phyloP scores from a whole-genome alignment of 768 basidiomycete genomes.

The Pilatotrama ljubarskyi region DNA sequence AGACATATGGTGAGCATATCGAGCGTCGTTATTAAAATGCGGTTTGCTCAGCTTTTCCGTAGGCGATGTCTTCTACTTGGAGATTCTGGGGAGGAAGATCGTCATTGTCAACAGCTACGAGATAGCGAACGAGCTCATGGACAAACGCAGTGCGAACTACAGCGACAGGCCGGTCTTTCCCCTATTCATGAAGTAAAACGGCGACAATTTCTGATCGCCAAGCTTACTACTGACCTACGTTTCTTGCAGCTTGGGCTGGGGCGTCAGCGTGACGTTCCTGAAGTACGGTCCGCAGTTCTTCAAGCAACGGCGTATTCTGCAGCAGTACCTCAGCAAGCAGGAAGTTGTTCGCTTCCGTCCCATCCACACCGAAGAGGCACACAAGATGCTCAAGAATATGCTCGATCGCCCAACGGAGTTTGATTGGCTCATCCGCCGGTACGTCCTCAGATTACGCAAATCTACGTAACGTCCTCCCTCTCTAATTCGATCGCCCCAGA shows the following conservation, averaged over 20 bases:
- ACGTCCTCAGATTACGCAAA: neutral
- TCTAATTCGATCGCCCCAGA: neutral
- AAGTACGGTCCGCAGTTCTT: slow-evolving; percentile 24
- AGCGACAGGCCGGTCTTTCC: slow-evolving; percentile 40
- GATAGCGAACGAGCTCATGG: slow-evolving; percentile 36
- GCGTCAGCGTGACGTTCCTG: slow-evolving; percentile 18
- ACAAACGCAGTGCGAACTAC: slow-evolving; percentile 38
- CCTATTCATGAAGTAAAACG: slow-evolving; percentile 19
- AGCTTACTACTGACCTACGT: neutral
- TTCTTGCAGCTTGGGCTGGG: slow-evolving; percentile 20
- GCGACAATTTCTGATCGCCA: neutral
- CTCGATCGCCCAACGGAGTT: slow-evolving; percentile 17
- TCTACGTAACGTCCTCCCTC: neutral
- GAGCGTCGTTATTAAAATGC: neutral
- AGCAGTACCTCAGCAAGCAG: slow-evolving; percentile 18
- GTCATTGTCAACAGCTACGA: slow-evolving; percentile 35
- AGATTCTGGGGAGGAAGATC: slow-evolving; percentile 34
- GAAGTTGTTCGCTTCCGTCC: slow-evolving; percentile 18
- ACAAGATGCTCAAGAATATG: slow-evolving; percentile 18
- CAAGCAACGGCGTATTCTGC: slow-evolving; percentile 23
- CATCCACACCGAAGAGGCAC: slow-evolving; percentile 18
- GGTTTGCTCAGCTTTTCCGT: neutral
- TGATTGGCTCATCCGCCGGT: slow-evolving; percentile 21
- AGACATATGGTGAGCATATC: slow-evolving; percentile 34
- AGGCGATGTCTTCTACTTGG: slow-evolving; percentile 36